Evolutionary conservation across 352 stramenopile species (phyloP).

Genomic region (Globisporangium cylindrosporum): DNA sequence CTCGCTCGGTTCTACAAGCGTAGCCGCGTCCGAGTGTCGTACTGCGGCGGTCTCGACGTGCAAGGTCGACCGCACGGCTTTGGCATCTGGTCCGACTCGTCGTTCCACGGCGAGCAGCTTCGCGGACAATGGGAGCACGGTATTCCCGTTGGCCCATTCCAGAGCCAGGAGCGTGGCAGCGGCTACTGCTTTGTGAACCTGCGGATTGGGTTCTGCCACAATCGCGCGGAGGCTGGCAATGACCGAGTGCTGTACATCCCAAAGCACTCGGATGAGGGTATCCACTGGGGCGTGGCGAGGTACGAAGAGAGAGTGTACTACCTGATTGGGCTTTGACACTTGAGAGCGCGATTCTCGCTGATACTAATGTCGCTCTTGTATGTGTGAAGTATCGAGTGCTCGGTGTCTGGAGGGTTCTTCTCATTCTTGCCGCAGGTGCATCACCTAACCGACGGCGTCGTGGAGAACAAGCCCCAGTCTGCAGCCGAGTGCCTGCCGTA

Average conservation of each 20-base stretch:
- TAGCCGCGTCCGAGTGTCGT: slow-evolving; percentile 36
- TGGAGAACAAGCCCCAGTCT: slow-evolving; percentile 1
- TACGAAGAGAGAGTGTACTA: background rate
- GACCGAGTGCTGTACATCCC: slow-evolving; percentile 18
- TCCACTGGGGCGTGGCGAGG: slow-evolving; percentile 43
- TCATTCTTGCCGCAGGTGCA: slow-evolving; percentile 33
- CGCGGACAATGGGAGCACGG: slow-evolving; percentile 55
- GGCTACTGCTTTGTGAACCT: slow-evolving; percentile 61
- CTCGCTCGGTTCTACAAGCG: slow-evolving; percentile 23
- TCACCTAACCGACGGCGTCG: slow-evolving; percentile 13
- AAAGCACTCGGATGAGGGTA: slow-evolving; percentile 14
- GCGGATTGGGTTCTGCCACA: slow-evolving; percentile 48
- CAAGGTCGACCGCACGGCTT: slow-evolving; percentile 45
- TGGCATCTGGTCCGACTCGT: slow-evolving; percentile 61
- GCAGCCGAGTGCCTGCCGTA: slow-evolving; percentile 9
- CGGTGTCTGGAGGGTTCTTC: slow-evolving; percentile 40
- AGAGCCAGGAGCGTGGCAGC: slow-evolving; percentile 52
- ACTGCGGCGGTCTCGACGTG: slow-evolving; percentile 48
- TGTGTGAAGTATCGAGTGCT: slow-evolving; percentile 31
- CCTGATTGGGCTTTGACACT: too few relatives aligned
- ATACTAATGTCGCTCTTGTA: background rate
- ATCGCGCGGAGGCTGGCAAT: slow-evolving; percentile 19
- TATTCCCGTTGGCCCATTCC: slow-evolving; percentile 55
- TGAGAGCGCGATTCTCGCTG: background rate
- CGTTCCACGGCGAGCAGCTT: slow-evolving; percentile 60